A percentile compares a stretch with the other conserved stretches of the same genome.
phyloP scores from a whole-genome alignment of 2,329 filamentous ascomycete species.

The Mycosphaerella sp. region DNA sequence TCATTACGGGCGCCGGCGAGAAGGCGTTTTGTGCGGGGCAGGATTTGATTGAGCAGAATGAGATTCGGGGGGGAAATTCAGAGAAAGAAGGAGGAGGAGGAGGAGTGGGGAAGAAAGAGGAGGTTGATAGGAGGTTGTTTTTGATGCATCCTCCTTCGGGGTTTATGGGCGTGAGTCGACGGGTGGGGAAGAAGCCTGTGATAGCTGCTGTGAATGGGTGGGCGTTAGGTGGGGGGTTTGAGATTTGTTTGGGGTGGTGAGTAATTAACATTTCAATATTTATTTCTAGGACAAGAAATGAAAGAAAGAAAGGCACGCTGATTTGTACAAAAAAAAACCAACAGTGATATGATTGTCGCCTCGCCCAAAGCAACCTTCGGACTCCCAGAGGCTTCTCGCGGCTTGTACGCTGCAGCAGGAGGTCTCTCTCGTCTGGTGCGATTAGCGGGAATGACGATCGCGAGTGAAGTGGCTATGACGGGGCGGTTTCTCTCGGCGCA shows the following conservation, averaged over 20 bases:
- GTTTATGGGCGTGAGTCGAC: slow-evolving; percentile 51
- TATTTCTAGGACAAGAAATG: no score
- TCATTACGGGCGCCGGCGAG: slow-evolving; percentile 47
- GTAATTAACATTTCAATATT: no score
- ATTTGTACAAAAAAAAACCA: no score
- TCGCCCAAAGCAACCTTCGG: slow-evolving; percentile 48
- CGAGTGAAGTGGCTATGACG: slow-evolving; percentile 47
- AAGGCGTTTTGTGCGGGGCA: slow-evolving; percentile 52
- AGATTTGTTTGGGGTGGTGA: slow-evolving; percentile 49
- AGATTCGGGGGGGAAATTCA: slow-evolving; percentile 19
- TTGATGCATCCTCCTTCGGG: slow-evolving; percentile 36
- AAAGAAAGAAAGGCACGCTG: no score
- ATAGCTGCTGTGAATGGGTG: slow-evolving; percentile 56
- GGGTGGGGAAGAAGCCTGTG: slow-evolving; percentile 55
- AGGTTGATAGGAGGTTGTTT: slow-evolving; percentile 23
- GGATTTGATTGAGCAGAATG: slow-evolving; percentile 47
- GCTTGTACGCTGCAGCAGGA: slow-evolving; percentile 50
- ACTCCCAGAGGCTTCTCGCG: slow-evolving; percentile 50
- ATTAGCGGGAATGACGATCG: slow-evolving; percentile 44
- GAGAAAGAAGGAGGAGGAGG: slow-evolving; percentile 17
- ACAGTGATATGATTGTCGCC: slow-evolving; percentile 48
- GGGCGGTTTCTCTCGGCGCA: slow-evolving; percentile 43
- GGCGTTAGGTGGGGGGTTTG: slow-evolving; percentile 53
- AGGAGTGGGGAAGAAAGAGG: slow-evolving; percentile 21
- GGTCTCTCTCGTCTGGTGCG: slow-evolving; percentile 49